Evolutionary conservation across 108 stramenopile species (phyloP).

Genomic region (Pelagomonas calceolata): DNA sequence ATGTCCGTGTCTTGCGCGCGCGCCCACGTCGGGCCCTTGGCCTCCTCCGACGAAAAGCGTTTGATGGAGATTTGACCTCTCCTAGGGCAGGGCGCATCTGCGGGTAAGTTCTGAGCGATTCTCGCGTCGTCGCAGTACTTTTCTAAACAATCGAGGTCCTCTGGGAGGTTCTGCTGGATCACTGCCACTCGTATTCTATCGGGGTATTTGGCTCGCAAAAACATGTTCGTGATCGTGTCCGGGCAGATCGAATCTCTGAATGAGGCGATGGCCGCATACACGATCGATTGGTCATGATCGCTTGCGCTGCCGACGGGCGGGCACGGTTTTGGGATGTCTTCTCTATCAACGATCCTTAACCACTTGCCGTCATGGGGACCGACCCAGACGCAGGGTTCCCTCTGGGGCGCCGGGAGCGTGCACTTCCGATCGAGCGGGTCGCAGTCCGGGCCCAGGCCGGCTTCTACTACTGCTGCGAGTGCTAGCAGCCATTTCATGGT

Average conservation of each 20-base stretch:
- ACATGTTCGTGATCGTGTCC: slow-evolving; percentile 51
- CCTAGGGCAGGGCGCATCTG: slow-evolving; percentile 26
- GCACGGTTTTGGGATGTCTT: not conserved
- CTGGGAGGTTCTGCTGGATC: slow-evolving; percentile 49
- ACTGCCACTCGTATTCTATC: slow-evolving; percentile 45
- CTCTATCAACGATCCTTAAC: not conserved
- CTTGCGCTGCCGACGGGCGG: not conserved
- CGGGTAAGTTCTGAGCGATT: slow-evolving; percentile 3
- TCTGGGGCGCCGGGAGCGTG: not conserved
- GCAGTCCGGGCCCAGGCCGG: too few relatives aligned
- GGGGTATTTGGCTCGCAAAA: slow-evolving; percentile 45
- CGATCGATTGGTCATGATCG: not conserved
- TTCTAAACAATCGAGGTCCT: slow-evolving; percentile 26
- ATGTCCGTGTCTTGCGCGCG: slow-evolving; percentile 28
- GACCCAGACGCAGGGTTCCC: not conserved
- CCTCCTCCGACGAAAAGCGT: slow-evolving; percentile 25
- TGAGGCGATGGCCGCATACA: not conserved
- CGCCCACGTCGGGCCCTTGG: slow-evolving; percentile 41
- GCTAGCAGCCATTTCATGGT: too few relatives aligned
- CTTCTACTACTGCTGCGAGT: too few relatives aligned
- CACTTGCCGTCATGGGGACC: not conserved
- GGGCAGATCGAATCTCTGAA: slow-evolving; percentile 56
- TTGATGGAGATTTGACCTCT: slow-evolving; percentile 34
- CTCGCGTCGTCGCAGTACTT: slow-evolving; percentile 46
- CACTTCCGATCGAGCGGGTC: not conserved